phyloP scores from a whole-genome alignment of 1,284 basidiomycete species.

The Ustilago crameri region DNA sequence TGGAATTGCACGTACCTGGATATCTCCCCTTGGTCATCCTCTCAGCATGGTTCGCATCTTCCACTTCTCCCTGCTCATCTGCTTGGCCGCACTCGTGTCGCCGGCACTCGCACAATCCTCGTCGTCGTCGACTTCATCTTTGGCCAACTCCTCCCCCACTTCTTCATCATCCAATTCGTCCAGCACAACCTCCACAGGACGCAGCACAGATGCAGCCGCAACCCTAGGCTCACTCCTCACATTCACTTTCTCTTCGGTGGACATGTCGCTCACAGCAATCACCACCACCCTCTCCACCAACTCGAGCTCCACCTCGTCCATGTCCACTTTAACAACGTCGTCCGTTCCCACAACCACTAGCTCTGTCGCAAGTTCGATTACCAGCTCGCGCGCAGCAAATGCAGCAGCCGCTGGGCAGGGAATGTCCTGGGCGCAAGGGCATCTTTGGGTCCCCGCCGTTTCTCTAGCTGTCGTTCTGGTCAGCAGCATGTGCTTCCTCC shows the following conservation, averaged over 20 bases:
- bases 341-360: constrained; percentile 1
- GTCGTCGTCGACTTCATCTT: constrained; percentile 8
- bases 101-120: constrained; percentile 6
- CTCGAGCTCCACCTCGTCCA: constrained; percentile 7
- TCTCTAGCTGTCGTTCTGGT: constrained; percentile 18
- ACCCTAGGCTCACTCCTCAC: constrained; percentile 35
- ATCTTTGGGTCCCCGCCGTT: constrained; percentile 14
- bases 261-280: constrained; percentile 14
- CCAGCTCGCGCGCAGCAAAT: constrained; percentile 13
- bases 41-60: constrained; percentile 4
- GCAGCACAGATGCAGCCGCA: constrained; percentile 34
- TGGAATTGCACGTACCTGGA: no score
- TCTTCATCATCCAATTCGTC: constrained; percentile 6
- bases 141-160: background rate
- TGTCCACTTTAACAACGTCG: constrained; percentile 9
- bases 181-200: constrained; percentile 2
- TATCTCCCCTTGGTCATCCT: no score
- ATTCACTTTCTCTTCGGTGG: constrained; percentile 28
- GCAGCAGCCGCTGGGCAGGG: background rate
- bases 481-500: constrained; percentile 44
- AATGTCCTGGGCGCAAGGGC: constrained; percentile 1
- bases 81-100: constrained; percentile 14
- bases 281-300: constrained; percentile 7
- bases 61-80: constrained; percentile 2
- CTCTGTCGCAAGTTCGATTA: background rate